Percentiles rank a stretch among this genome's conserved stretches.
Evolutionary conservation across 2,329 filamentous ascomycete species (phyloP).

Genomic region (Botrytis squamosa): DNA sequence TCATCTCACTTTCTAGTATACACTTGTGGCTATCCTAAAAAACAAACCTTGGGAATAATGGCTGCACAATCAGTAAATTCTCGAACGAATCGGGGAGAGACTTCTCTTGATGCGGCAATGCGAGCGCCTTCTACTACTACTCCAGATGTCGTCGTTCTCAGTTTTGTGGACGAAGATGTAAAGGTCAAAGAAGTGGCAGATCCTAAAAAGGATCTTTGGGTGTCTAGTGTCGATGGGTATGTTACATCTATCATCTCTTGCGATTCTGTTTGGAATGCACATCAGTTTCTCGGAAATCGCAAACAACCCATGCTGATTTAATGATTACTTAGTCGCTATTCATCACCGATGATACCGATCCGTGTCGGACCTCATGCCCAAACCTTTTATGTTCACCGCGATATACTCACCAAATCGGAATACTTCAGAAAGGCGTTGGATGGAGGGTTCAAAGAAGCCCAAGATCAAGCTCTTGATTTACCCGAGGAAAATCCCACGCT

Average conservation of each 20-base stretch:
- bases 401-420: slow-evolving; percentile 47
- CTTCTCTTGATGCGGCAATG: slow-evolving; percentile 44
- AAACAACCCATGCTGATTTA: slow-evolving; percentile 1
- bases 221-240: slow-evolving; percentile 51
- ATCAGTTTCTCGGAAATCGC: not conserved
- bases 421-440: slow-evolving; percentile 52
- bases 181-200: slow-evolving; percentile 41
- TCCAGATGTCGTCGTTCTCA: slow-evolving; percentile 44
- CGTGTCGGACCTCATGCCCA: slow-evolving; percentile 47
- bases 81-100: slow-evolving; percentile 23
- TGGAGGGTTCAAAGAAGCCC: slow-evolving; percentile 49
- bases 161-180: slow-evolving; percentile 38
- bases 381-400: slow-evolving; percentile 50
- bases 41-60: not conserved
- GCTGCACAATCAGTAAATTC: not conserved
- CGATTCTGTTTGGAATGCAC: not conserved
- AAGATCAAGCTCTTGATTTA: slow-evolving; percentile 48
- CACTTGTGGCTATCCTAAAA: not conserved
- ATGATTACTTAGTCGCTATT: slow-evolving; percentile 43
- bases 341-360: slow-evolving; percentile 47
- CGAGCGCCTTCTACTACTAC: slow-evolving; percentile 42
- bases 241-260: slow-evolving; percentile 26
- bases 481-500: slow-evolving; percentile 52
- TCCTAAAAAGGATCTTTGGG: slow-evolving; percentile 49
- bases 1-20: not conserved